Evolutionary conservation across 768 basidiomycete species (phyloP), one percentile per base, ranked within the genome.

Genomic region (Tubosaeta sp.): DNA sequence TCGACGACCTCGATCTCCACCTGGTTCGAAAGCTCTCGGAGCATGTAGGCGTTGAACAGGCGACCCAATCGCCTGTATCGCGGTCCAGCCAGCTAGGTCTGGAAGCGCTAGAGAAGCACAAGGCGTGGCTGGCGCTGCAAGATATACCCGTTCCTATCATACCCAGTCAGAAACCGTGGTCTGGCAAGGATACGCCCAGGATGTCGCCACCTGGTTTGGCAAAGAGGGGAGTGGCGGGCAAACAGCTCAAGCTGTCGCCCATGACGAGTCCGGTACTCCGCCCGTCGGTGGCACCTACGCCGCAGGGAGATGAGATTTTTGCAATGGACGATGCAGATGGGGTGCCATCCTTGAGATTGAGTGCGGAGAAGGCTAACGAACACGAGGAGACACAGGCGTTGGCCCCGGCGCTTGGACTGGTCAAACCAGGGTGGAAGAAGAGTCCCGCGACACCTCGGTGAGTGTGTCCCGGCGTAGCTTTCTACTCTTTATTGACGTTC

Each of bases 291-390:
- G 26, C 6, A 29, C 6, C 29, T 29, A 31, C 46, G 11, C 38
- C 61, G 10, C 65, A 14, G 32, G 75, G 79, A 3, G 83, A 91
- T 51, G 92, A 90, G 46, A 75, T 94, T 29, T 94, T 95, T 61
- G 64, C 73, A 7, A 94, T 95, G 91, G 93, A 95, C 61, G 88
- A 89, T 46, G 69, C 76, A 4, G 83, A 83, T n/a, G 57, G 61
- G 9, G 62, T 70, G 2, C 68, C 68, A 7, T 44, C 68, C 3
- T 55, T 71, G 16, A 64, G 58, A 12, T 45, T 65, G 11, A 42
- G 52, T 9, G 55, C 57, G 4, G 54, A 57, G 22, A 60, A 60
- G 29, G 32, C 22, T 5, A 37, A 27, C 27, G 43, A 51, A 7
- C 27, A 41, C 3, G 59, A 58, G n/a, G 55, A 58, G 14, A 13